Evolutionary conservation across 2,329 filamentous ascomycete species (phyloP), one percentile per base, ranked within the genome.

Genomic region (Epichloe typhina): DNA sequence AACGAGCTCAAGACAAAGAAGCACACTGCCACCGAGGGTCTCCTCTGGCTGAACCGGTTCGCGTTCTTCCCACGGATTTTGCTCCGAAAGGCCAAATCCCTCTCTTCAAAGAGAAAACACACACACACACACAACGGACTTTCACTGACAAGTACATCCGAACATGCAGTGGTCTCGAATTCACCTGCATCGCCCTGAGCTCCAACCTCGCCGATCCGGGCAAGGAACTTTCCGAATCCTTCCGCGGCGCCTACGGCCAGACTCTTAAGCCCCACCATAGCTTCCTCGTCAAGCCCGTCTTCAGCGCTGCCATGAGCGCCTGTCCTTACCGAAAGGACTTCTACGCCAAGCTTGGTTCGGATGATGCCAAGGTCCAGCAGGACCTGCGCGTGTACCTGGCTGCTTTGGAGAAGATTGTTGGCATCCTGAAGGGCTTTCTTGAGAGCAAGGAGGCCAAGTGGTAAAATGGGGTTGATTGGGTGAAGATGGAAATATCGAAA

Each of bases 301-400:
- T 97, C 78, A 86, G 78, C 60, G 85, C 89, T 55, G 91, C 91
- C 66, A 95, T 98, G 89, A 80, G 80, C 59, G 90, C 89, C 17
- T 91, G 86, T 58, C 93, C 93, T 2, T 95, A 96, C 76, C 82
- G 91, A 59, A 88, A 87, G 66, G 87, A 91, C 69, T 97, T 98
- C 66, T 97, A 96, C 67, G 70, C 70, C 57, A 95, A 96, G 79
- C 75, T 98, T 42, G 89, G 86, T 38, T 72, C 74, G 19, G 79
- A 87, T 62, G 68, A 77, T 39, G 69, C 64, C 33, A 79, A 83
- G 68, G 83, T 93, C 46, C 60, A 74, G 44, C 64, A 69, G 50
- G 80, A 86, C 62, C 68, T 96, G 61, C 70, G 75, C 59, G 70
- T 72, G 56, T 96, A 91, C 77, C 74, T 97, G 54, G 72, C 69